These are phyloP conservation scores for Postia placenta DNA, from an alignment of 768 basidiomycete genomes.

Conservation along the genomic window DNA sequence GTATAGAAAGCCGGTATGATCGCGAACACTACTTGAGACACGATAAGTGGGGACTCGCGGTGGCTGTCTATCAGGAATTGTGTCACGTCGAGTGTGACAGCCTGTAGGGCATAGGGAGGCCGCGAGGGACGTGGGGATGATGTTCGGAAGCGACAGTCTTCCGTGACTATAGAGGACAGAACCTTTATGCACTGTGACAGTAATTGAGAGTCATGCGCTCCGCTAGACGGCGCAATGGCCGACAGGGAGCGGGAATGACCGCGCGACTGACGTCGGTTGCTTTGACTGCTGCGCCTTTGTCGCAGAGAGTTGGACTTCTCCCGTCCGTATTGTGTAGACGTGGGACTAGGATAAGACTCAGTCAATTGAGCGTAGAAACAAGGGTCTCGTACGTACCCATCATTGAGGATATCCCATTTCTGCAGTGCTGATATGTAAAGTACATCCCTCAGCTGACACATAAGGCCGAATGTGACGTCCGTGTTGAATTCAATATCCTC, in stretches of 20 bases:
- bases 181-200: conserved; percentile 54
- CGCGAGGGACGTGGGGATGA: conserved; percentile 52
- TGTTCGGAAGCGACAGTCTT: conserved; percentile 68
- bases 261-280: conserved; percentile 1
- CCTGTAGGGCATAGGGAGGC: conserved; percentile 75
- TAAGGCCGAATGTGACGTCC: conserved; percentile 58
- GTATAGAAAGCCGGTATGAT: conserved; percentile 72
- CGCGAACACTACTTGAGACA: conserved; percentile 58
- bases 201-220: conserved; percentile 34
- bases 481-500: conserved; percentile 46
- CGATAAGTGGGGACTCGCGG: conserved; percentile 41
- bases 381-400: conserved; percentile 37
- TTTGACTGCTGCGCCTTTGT: conserved; percentile 9
- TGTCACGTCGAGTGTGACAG: conserved; percentile 64
- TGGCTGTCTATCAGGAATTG: conserved; percentile 56
- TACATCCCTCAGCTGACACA: conserved; percentile 57
- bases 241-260: conserved; percentile 44
- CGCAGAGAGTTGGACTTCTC: too few relatives aligned
- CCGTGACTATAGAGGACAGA: conserved; percentile 56
- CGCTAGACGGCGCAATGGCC: conserved; percentile 1
- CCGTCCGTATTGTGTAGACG: too few relatives aligned
- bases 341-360: too few relatives aligned
- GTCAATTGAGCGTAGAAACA: neutral
- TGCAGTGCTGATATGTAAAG: conserved; percentile 48
- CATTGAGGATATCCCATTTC: conserved; percentile 61